Base-by-base conservation (phyloP, 345 rosid genomes). In the Moringa oleifera region DNA sequence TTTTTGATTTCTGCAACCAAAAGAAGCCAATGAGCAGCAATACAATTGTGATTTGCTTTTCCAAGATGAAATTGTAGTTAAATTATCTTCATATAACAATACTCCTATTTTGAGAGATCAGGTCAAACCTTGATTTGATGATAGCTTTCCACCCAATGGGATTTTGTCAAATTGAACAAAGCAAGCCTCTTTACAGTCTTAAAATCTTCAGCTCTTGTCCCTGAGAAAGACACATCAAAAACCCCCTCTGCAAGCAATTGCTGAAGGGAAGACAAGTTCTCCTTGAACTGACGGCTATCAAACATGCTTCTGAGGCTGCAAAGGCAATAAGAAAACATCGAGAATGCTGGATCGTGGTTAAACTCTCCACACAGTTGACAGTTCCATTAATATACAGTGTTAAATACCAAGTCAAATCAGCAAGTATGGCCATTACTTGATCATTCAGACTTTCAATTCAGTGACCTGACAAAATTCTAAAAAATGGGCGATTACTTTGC, bases 291-390 rank as follows among this genome's bases (percentile, higher is more conserved):
- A 73, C 75, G 75, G 78, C 96, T 85, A 66, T 80, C 83, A 46
- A 90, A 94, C 99, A 90, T 77, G 75, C 66, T 75, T 74, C 68
- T 68, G 64, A 88, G 80, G 82, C 97, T 90, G 88, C 83, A 78
- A 62, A 68, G 45, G 58, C 59, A 73, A 77, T 16, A 64, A 63
- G 0, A 66, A 59, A 53, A 50, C 20, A 58, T 71, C 51, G n/a
- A 19, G 4, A 51, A 18, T 51, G 11, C 54, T 7, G 54, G 22
- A 51, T 51, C 20, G n/a, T 51, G 22, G 54, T 6, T 51, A 10
- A 2, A 51, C 23, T 19, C 3, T 51, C 2, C 10, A 20, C n/a
- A 6, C n/a, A 2, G 4, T 51, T 18, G 1, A 41, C 9, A 41
- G 47, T 41, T 41, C 12, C 47, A 41, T 16, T 41, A 41, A 41